These are phyloP conservation scores for Ogataea chonburiensis DNA, from an alignment of 805 yeast genomes.

Conservation along the genomic window DNA sequence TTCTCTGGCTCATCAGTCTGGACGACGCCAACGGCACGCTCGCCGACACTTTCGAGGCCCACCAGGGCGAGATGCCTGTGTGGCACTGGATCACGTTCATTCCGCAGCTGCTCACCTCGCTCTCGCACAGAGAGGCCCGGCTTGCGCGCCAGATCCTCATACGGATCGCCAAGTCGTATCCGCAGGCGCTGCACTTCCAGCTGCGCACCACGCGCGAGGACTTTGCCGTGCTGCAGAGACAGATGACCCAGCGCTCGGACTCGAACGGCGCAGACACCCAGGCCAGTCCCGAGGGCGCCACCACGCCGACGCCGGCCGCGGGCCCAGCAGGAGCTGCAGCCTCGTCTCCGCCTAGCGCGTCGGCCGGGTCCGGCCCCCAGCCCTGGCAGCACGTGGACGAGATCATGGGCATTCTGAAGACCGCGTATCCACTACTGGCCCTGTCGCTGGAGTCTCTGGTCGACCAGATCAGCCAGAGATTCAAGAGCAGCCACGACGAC, in stretches of 20 bases:
- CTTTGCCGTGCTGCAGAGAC: constrained; percentile 81
- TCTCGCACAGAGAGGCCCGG: constrained; percentile 88
- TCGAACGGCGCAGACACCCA: constrained; percentile 8
- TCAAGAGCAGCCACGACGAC: constrained; percentile 91
- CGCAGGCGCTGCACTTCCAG: constrained; percentile 96
- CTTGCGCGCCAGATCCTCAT: constrained; percentile 85
- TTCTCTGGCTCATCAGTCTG: constrained; percentile 88
- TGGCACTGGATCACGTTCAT: constrained; percentile 99
- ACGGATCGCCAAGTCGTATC: constrained; percentile 92
- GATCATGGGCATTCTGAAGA: constrained; percentile 90
- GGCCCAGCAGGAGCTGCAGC: constrained; percentile 8
- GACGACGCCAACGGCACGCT: constrained; percentile 83
- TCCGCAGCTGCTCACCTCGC: constrained; percentile 86
- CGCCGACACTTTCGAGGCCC: constrained; percentile 84
- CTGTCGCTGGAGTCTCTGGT: constrained; percentile 91
- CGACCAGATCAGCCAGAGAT: constrained; percentile 91
- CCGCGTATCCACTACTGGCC: constrained; percentile 93
- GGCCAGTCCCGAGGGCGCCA: constrained; percentile 6
- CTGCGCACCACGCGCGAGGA: constrained; percentile 94
- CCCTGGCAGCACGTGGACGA: constrained; percentile 94
- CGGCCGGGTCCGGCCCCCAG: constrained; percentile 38
- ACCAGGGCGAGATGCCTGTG: constrained; percentile 94
- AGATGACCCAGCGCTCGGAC: constrained; percentile 33
- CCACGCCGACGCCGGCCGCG: constrained; percentile 4
- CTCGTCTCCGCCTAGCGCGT: constrained; percentile 2